Evolutionary conservation across 768 basidiomycete genomes (phyloP), one percentile per base, ranked within the genome.

Genomic region (Pleurotus ostreatus): DNA sequence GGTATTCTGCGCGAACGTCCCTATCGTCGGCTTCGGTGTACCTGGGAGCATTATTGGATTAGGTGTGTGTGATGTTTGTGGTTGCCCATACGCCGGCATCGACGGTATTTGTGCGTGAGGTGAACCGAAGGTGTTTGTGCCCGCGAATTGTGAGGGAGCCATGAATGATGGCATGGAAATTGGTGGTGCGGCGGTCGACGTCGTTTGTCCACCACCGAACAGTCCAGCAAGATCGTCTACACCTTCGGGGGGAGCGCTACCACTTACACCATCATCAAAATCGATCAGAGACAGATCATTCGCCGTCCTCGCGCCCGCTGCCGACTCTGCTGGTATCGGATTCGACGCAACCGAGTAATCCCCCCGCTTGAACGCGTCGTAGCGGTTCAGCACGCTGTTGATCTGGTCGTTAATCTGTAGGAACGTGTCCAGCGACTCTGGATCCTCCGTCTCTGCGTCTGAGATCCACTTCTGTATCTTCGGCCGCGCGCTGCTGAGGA

Each of bases 401-500:
- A 99, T 94, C 65, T 97, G 91, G 70, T 99, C 97, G 69, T 99
- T 99, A 59, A 95, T 95, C 68, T 98, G 85, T 15, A 99, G 76
- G 68, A 97, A 89, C 2, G 93, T 93, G 59, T 95, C 95, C 61
- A 98, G 82, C 30, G 92, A 90, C 61, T 94, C 93, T 2, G 92
- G 83, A 70, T 95, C 93, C 40, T 94, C 88, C 2, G 85, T 78
- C 63, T 94, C 89, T 15, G 93, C 94, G 62, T 98, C 94, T 8
- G 89, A 92, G 57, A 98, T 91, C 96, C 97, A 98, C 65, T 94
- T 96, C 71, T 99, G 97, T 45, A 98, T 82, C 74, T 90, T 98
- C 0, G 97, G 97, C 46, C 94, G 81, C 2, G 95, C 94, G 45
- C 81, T 80, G 25, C 75, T 78, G 12, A 97, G 81, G 39, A 96